Evolutionary conservation across 2,329 filamentous ascomycete species (phyloP).

Genomic region (Microdochium nivale): DNA sequence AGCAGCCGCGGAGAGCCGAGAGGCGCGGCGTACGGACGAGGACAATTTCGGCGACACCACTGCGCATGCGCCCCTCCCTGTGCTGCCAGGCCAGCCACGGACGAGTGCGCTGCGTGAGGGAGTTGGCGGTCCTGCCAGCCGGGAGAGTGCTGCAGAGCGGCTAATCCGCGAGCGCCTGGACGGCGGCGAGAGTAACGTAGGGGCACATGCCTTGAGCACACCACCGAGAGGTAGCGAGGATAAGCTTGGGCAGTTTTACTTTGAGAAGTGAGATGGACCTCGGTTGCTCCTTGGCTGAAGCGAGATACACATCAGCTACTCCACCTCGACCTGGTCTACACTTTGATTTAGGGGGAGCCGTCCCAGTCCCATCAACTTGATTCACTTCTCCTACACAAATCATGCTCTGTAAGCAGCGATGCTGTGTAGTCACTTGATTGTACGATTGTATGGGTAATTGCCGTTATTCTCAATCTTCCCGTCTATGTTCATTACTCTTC

Average conservation of each 20-base stretch:
- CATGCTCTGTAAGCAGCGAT: too few species aligned
- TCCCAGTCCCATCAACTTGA: too few species aligned
- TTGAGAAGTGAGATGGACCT: slow-evolving; percentile 28
- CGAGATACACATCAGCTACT: too few species aligned
- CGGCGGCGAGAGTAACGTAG: slow-evolving; percentile 33
- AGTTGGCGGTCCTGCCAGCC: slow-evolving; percentile 19
- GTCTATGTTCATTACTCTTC: slow-evolving; percentile 8
- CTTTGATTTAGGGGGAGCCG: too few species aligned
- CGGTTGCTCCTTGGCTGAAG: too few species aligned
- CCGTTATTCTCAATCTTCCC: too few species aligned
- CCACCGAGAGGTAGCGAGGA: slow-evolving; percentile 34
- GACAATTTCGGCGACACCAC: slow-evolving; percentile 57
- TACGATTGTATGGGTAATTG: too few species aligned
- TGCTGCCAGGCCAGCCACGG: slow-evolving; percentile 23
- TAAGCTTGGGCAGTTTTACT: slow-evolving; percentile 49
- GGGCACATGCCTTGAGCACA: slow-evolving; percentile 28
- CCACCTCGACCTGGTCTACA: too few species aligned
- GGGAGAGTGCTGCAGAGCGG: slow-evolving; percentile 51
- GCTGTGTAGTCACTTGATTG: too few species aligned
- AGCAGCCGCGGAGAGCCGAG: slow-evolving; percentile 41
- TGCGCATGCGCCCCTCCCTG: slow-evolving; percentile 45
- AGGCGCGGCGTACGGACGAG: slow-evolving; percentile 51
- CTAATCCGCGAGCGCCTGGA: slow-evolving; percentile 54
- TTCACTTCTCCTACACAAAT: too few species aligned
- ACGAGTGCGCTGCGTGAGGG: slow-evolving; percentile 27